Percentiles rank a stretch among this genome's conserved stretches.
phyloP scores from a whole-genome alignment of 257 asterid genomes.

The Ilex aquifolium region DNA sequence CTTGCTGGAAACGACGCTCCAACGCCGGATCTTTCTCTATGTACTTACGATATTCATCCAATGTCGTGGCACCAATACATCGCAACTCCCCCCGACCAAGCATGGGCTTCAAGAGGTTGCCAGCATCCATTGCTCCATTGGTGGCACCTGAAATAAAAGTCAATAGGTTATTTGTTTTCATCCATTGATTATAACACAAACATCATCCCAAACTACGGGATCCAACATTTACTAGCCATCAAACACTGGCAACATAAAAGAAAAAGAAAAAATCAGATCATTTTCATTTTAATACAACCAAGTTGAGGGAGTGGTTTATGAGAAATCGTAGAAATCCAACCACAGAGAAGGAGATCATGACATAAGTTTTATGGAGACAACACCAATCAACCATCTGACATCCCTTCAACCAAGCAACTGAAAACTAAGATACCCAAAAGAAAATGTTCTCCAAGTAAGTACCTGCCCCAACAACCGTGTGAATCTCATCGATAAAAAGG shows the following conservation, averaged over 20 bases:
- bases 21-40: slow-evolving; percentile 91
- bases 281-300: neutral
- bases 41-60: slow-evolving; percentile 91
- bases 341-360: too few species aligned
- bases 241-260: neutral
- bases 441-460: neutral
- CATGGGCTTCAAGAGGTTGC: slow-evolving; percentile 94
- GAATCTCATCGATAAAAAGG: slow-evolving; percentile 94
- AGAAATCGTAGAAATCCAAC: too few species aligned
- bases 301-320: neutral
- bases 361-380: too few species aligned
- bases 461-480: slow-evolving; percentile 99
- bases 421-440: neutral
- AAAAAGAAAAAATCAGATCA: too few species aligned
- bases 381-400: too few species aligned
- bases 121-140: slow-evolving; percentile 98
- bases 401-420: too few species aligned
- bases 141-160: slow-evolving; percentile 67
- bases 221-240: too few species aligned
- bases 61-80: slow-evolving; percentile 94
- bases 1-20: slow-evolving; percentile 97
- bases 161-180: neutral
- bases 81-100: slow-evolving; percentile 98
- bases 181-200: neutral
- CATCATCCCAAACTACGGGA: too few species aligned